Evolutionary conservation across 31 red algal genomes (phyloP).

Genomic region (Porphyra umbilicalis): DNA sequence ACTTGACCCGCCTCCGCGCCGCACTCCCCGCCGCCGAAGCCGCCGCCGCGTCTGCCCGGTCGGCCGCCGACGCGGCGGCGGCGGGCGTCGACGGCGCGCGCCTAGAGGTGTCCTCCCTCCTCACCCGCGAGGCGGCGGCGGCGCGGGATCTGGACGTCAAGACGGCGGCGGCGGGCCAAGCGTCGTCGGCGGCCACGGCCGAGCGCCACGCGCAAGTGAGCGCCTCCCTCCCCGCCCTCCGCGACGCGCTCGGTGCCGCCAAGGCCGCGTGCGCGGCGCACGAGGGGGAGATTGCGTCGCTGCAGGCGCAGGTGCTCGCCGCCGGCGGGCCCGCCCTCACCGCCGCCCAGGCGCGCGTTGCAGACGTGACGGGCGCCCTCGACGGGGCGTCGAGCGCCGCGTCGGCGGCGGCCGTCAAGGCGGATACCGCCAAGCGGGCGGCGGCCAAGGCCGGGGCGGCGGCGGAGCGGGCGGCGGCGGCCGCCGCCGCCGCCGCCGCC

Average conservation of each 20-base stretch:
- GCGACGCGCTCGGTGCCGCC: conserved; percentile 11
- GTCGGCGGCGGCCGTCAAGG: neutral
- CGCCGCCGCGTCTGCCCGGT: neutral
- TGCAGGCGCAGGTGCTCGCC: conserved; percentile 58
- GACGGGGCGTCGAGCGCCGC: neutral
- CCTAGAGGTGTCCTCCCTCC: neutral
- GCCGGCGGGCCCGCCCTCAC: conserved; percentile 37
- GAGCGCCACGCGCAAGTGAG: neutral
- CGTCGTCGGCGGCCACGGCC: neutral
- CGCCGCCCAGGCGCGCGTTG: conserved; percentile 34
- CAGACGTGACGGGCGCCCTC: neutral
- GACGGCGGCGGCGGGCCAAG: neutral
- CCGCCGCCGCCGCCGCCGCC: neutral
- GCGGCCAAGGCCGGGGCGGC: neutral
- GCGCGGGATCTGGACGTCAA: neutral
- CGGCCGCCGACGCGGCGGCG: neutral
- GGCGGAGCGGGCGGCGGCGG: neutral
- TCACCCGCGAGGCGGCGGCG: neutral
- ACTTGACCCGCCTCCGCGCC: neutral
- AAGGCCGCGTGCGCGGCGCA: conserved; percentile 24
- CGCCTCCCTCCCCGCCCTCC: neutral
- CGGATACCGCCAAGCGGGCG: neutral
- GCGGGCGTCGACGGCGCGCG: neutral
- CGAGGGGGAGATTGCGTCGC: conserved; percentile 31
- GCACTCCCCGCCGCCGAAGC: neutral